A percentile compares a stretch with the other conserved stretches of the same genome.
phyloP scores from a whole-genome alignment of 2,329 filamentous ascomycete genomes.

The Epichloe amarillans region DNA sequence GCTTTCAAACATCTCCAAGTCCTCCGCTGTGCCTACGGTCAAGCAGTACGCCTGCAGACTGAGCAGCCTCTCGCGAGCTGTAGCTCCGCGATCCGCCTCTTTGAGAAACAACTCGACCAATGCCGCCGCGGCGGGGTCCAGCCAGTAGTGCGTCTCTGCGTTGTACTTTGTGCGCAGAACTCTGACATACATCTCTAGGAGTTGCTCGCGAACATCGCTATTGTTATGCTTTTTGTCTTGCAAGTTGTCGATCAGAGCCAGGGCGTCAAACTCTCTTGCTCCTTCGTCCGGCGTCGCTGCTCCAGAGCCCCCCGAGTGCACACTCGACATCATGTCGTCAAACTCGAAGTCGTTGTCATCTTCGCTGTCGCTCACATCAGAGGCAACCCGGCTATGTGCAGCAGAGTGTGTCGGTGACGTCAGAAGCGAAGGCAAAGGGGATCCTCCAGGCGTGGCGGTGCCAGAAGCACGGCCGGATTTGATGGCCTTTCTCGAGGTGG shows the following conservation, averaged over 20 bases:
- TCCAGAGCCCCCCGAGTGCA: slow-evolving; percentile 27
- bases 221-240: slow-evolving; percentile 66
- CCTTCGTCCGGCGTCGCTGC: slow-evolving; percentile 52
- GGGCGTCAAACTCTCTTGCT: slow-evolving; percentile 45
- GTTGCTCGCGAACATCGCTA: slow-evolving; percentile 50
- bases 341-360: slow-evolving; percentile 23
- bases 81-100: slow-evolving; percentile 56
- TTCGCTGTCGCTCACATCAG: slow-evolving; percentile 45
- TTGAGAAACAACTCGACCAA: slow-evolving; percentile 53
- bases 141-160: slow-evolving; percentile 27
- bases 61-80: slow-evolving; percentile 53
- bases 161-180: slow-evolving; percentile 40
- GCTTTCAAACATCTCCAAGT: slow-evolving; percentile 24
- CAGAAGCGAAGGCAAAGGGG: slow-evolving; percentile 42
- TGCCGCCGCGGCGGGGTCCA: slow-evolving; percentile 40
- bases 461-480: slow-evolving; percentile 46
- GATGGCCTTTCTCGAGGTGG: slow-evolving; percentile 53
- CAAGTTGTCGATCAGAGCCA: slow-evolving; percentile 56
- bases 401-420: slow-evolving; percentile 47
- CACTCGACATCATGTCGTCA: slow-evolving; percentile 32
- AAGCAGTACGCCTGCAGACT: slow-evolving; percentile 61
- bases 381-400: slow-evolving; percentile 46
- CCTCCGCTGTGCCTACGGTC: slow-evolving; percentile 55
- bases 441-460: slow-evolving; percentile 41
- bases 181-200: slow-evolving; percentile 20